Base-by-base conservation (phyloP, 2,329 filamentous ascomycete species). In the Ophiostoma piceae region DNA sequence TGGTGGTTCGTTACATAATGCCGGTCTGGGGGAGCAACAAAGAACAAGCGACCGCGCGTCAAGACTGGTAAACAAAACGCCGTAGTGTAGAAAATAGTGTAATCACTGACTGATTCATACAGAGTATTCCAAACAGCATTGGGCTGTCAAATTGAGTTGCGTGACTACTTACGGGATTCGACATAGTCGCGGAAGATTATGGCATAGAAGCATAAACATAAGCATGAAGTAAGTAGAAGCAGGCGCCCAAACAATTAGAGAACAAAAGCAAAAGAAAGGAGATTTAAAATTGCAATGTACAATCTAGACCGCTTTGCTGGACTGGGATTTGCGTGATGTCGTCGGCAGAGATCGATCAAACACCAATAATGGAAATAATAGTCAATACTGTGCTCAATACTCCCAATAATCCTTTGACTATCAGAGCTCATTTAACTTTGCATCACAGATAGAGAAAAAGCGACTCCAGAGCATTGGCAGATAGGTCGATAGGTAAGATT, bases 381-480 rank as follows among this genome's bases (percentile, higher is more conserved):
- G 39, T 41, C 39, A 41, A 19, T 47, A 47, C 11, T 47, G 16
- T 47, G 16, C 41, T 47, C 14, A 43, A 47, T n/a, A 47, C 16
- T 4, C 11, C 16, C 43, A n/a, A n/a, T 47, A 47, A 57, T 29
- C 22, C 22, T 26, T 57, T 57, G n/a, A 57, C n/a, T 57, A 57
- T 22, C 51, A 22, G 11, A 57, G 51, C 51, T 57, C 51, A 57
- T 57, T 57, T 57, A 57, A 57, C 51, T 57, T 57, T 57, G 51
- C 51, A 57, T 57, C 51, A 26, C n/a, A 26, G 51, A 57, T 57
- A 57, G 51, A 57, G n/a, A 57, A 57, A 51, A 57, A 26, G n/a
- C n/a, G 51, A 57, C 7, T 47, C 9, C 8, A 57, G n/a, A 26
- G 51, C 22, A 57, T 57, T 57, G 51, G 51, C 51, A 57, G 51